These are phyloP conservation scores for Blastobotrys mokoenaii DNA, from an alignment of 805 yeast genomes.

Conservation along the genomic window DNA sequence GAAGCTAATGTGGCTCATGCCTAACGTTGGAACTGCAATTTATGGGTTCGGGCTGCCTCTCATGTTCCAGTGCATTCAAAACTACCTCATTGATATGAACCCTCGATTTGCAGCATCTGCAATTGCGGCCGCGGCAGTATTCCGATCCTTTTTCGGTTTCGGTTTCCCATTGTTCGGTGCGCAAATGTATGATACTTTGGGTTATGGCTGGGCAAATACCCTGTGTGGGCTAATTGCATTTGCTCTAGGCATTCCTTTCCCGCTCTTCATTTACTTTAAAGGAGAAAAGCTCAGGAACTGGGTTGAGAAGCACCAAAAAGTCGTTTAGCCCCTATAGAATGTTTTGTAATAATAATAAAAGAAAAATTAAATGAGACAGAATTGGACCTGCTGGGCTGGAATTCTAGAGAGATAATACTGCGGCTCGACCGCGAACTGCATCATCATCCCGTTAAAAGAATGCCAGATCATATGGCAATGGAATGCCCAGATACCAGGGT, in stretches of 20 bases:
- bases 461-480: conserved; percentile 97
- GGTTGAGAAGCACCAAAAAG: conserved; percentile 34
- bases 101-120: conserved; percentile 62
- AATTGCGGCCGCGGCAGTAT: conserved; percentile 58
- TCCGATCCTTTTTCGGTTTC: conserved; percentile 61
- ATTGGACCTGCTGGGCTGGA: conserved; percentile 18
- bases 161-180: conserved; percentile 59
- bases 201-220: conserved; percentile 67
- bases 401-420: conserved; percentile 21
- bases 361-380: conserved; percentile 33
- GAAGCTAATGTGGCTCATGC: conserved; percentile 52
- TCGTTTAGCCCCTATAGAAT: no score
- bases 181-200: conserved; percentile 45
- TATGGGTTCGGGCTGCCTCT: conserved; percentile 53
- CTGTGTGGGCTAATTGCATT: conserved; percentile 51
- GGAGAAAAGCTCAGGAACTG: conserved; percentile 53
- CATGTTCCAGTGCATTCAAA: conserved; percentile 60
- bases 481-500: conserved; percentile 93
- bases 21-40: conserved; percentile 50
- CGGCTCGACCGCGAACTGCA: conserved; percentile 26
- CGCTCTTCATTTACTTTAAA: conserved; percentile 44
- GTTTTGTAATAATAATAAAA: no score
- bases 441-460: conserved; percentile 66
- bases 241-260: conserved; percentile 56
- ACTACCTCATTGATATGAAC: conserved; percentile 64